These are phyloP conservation scores for Cylindrodendrum hubeiense DNA, from an alignment of 2,329 filamentous ascomycete genomes.

Conservation along the genomic window DNA sequence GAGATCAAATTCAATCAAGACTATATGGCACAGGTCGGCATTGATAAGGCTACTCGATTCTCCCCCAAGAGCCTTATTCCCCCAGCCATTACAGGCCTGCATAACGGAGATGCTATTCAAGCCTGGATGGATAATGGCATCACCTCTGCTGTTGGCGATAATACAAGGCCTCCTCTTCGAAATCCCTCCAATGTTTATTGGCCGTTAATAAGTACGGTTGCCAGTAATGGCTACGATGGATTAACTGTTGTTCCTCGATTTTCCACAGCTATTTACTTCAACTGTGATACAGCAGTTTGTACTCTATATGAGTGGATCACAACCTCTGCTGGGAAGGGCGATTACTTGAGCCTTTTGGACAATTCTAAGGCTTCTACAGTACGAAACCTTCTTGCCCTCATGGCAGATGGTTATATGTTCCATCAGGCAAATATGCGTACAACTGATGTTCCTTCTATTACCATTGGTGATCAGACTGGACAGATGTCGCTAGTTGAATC, in stretches of 20 bases:
- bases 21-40: constrained; percentile 30
- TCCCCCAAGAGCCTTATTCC: constrained; percentile 28
- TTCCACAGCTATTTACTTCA: constrained; percentile 34
- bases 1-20: constrained; percentile 33
- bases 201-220: constrained; percentile 30
- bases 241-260: constrained; percentile 28
- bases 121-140: constrained; percentile 32
- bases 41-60: constrained; percentile 26
- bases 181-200: constrained; percentile 24
- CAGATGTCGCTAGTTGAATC: constrained; percentile 30
- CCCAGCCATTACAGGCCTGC: constrained; percentile 32
- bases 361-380: constrained; percentile 23
- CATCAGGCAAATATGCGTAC: constrained; percentile 35
- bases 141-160: constrained; percentile 29
- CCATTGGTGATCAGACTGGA: constrained; percentile 28
- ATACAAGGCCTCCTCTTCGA: constrained; percentile 23
- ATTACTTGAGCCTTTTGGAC: constrained; percentile 18
- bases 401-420: constrained; percentile 35
- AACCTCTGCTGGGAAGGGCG: constrained; percentile 27
- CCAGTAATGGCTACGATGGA: constrained; percentile 27
- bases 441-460: constrained; percentile 18
- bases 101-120: constrained; percentile 31
- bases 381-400: constrained; percentile 24
- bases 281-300: constrained; percentile 28
- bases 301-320: constrained; percentile 31